Base-by-base conservation (phyloP, 1,139 yeast genomes). In the Yamadazyma oceani region DNA sequence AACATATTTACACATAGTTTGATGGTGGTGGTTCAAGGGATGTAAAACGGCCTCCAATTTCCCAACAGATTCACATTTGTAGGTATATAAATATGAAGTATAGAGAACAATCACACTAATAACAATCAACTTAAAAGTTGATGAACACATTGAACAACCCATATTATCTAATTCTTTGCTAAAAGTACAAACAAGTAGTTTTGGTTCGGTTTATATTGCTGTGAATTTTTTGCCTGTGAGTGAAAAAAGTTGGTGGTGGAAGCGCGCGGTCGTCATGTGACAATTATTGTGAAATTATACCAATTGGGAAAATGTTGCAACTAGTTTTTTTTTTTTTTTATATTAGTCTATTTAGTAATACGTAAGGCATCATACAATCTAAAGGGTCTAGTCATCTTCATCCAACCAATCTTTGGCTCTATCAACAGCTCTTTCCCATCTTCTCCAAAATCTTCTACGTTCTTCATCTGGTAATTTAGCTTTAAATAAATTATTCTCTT, bases 361-460 rank as follows among this genome's bases (percentile, higher is more conserved):
- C 21, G 8, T 19, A 19, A 19, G 21, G 21, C 21, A 19, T 19
- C 8, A 19, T n/a, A n/a, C n/a, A n/a, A n/a, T n/a, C n/a, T n/a
- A n/a, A n/a, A n/a, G n/a, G n/a, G n/a, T 19, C 21, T 27, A 29
- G 19, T 47, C 51, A 29, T 59, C 66, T 19, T 66, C 72, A 22
- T 70, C 75, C 43, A 84, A 66, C 96, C 96, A 88, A 37, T 87
- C 89, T 48, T 66, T 73, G 23, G 95, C 83, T 55, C 92, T 76
- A 48, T 76, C 80, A 25, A 88, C 77, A 7, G 95, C 96, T 35
- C 76, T 75, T 57, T 85, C 88, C 96, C 96, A 88, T 50, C 83
- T 67, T 44, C 66, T 70, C 87, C 92, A 85, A 51, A 68, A 71
- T 46, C 66, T 68, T 57, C 85, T 75, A 57, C 95, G 73, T 36